phyloP scores from a whole-genome alignment of 192 early-diverging fungal genomes.

The Coemansia sp. region DNA sequence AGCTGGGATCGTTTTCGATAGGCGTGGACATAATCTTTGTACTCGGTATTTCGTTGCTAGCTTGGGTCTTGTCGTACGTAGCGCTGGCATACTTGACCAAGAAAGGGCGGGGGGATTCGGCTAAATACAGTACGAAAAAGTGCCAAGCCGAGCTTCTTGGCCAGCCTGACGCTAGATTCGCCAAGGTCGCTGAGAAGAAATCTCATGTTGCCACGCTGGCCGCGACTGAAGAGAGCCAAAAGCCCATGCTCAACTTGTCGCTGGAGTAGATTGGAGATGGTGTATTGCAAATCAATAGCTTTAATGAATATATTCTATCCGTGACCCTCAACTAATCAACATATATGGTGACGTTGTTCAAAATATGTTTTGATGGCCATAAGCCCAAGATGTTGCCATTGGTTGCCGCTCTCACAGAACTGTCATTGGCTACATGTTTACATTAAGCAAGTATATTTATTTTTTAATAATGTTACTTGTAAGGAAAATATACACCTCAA shows the following conservation, averaged over 20 bases:
- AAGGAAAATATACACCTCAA: neutral
- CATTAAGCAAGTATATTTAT: too few species aligned
- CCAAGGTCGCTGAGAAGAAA: neutral
- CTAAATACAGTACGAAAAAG: slow-evolving; percentile 3
- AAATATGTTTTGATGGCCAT: neutral
- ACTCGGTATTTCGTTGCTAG: slow-evolving; percentile 21
- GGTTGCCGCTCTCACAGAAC: neutral
- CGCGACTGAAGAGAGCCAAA: neutral
- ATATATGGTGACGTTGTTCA: neutral
- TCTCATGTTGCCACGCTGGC: slow-evolving; percentile 1
- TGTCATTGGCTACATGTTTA: neutral
- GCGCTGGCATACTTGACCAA: slow-evolving; percentile 32
- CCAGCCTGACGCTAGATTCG: slow-evolving; percentile 37
- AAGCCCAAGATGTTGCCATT: neutral
- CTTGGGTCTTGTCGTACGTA: slow-evolving; percentile 35
- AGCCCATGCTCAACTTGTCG: neutral
- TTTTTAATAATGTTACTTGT: neutral
- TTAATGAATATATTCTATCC: neutral
- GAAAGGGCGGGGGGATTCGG: slow-evolving; percentile 8
- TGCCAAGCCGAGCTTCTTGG: slow-evolving; percentile 25
- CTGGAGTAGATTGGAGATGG: neutral
- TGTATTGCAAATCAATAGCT: neutral
- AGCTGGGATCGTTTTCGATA: slow-evolving; percentile 48
- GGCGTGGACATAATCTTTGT: slow-evolving; percentile 49
- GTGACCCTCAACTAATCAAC: too few species aligned